phyloP scores from a whole-genome alignment of 257 asterid species.

The Nicotiana knightiana region DNA sequence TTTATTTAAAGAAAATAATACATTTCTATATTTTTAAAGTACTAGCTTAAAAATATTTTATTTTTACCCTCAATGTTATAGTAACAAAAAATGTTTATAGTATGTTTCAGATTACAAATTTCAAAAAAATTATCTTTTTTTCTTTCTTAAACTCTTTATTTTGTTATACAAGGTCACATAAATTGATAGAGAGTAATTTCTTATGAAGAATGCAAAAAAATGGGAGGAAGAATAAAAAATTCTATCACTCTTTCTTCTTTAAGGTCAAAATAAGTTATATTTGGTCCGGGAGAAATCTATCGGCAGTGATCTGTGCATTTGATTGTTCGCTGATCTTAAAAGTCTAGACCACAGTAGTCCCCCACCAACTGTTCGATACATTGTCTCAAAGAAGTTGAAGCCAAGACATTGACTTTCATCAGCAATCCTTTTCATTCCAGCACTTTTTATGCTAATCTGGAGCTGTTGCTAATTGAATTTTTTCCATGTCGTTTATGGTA shows the following conservation, averaged over 20 bases:
- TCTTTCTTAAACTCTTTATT: no score
- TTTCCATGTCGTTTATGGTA: not conserved
- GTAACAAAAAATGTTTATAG: not conserved
- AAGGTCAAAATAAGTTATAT: no score
- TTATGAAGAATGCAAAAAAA: no score
- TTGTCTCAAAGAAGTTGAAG: constrained; percentile 17
- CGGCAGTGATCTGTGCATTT: not conserved
- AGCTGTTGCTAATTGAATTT: not conserved
- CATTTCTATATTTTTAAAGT: no score
- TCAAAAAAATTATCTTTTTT: not conserved
- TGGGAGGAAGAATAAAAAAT: no score
- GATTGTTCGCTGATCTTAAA: not conserved
- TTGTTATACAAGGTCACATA: no score
- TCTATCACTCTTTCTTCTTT: no score
- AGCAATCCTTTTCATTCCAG: not conserved
- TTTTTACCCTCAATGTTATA: not conserved
- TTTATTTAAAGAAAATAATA: no score
- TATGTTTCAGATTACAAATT: not conserved
- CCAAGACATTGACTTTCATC: not conserved
- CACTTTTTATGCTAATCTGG: not conserved
- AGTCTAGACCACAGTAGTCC: not conserved
- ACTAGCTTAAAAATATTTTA: no score
- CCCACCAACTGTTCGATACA: constrained; percentile 27
- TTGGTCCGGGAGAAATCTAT: not conserved
- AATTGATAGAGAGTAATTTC: no score